Conservation (phyloP, 495 filamentous ascomycete species). For the Neohortaea acidophila region DNA sequence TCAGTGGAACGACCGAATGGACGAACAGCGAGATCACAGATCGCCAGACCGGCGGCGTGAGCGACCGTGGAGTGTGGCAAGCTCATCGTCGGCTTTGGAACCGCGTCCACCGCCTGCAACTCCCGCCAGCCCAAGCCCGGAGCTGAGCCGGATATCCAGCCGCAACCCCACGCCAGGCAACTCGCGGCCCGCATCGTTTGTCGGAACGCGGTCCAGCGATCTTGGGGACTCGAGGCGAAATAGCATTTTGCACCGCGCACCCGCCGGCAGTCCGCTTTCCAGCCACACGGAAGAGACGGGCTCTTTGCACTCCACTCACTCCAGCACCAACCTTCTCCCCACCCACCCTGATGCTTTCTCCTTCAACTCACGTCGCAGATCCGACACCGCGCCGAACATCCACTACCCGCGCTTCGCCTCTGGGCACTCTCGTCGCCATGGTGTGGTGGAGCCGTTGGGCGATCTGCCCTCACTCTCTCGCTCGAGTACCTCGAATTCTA, state of each 20-base stretch:
- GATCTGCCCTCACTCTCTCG: conserved; percentile 31
- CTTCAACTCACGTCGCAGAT: conserved; percentile 10
- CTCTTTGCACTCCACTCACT: conserved; percentile 16
- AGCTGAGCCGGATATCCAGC: conserved; percentile 41
- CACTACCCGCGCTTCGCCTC: conserved; percentile 41
- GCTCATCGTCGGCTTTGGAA: conserved; percentile 24
- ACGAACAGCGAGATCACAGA: conserved; percentile 33
- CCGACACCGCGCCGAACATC: conserved; percentile 16
- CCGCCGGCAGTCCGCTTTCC: conserved; percentile 12
- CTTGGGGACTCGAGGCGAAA: conserved; percentile 15
- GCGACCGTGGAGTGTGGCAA: conserved; percentile 17
- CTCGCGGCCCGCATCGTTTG: conserved; percentile 36
- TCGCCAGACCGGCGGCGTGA: conserved; percentile 22
- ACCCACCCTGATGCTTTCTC: conserved; percentile 2
- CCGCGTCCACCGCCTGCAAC: conserved; percentile 54
- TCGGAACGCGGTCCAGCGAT: conserved; percentile 20
- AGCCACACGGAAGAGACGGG: conserved; percentile 15
- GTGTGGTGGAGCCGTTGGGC: conserved; percentile 53
- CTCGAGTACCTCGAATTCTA: conserved; percentile 21
- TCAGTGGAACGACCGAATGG: conserved; percentile 13
- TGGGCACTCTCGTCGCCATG: conserved; percentile 48
- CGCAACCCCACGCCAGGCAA: conserved; percentile 29
- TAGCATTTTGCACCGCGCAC: conserved; percentile 12
- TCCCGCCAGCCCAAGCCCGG: conserved; percentile 44
- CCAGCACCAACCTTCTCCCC: conserved; percentile 14